Percentiles rank a stretch among this genome's conserved stretches.
Conservation (phyloP, 768 basidiomycete species). For the Boletus patriciae region DNA sequence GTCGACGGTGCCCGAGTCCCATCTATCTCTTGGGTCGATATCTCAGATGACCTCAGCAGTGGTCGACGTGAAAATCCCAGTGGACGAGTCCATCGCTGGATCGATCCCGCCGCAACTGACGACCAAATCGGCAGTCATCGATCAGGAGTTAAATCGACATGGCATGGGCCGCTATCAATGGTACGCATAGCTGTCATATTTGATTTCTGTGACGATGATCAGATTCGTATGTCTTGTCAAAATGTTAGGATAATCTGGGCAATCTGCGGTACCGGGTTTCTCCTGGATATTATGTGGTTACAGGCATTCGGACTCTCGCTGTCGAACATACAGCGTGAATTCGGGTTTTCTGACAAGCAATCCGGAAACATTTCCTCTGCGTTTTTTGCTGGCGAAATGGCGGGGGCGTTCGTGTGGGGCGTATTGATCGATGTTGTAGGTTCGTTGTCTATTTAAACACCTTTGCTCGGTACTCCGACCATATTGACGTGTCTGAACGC, state of each 20-base stretch:
- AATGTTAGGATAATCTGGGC: constrained; percentile 15
- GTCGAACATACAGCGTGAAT: constrained; percentile 13
- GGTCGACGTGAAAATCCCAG: neutral
- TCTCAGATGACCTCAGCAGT: neutral
- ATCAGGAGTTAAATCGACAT: constrained; percentile 13
- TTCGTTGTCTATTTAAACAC: neutral
- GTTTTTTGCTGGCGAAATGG: neutral
- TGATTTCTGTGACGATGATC: neutral
- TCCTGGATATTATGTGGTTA: constrained; percentile 12
- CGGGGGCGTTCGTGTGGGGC: constrained; percentile 14
- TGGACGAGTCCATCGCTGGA: neutral
- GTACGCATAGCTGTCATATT: neutral
- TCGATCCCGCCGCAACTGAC: neutral
- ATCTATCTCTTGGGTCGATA: neutral
- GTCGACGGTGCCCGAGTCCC: neutral
- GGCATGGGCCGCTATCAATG: constrained; percentile 20
- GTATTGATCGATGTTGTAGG: constrained; percentile 18
- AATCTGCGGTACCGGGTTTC: constrained; percentile 12
- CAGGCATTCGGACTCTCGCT: neutral
- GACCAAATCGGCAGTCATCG: constrained; percentile 13
- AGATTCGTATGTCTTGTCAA: neutral
- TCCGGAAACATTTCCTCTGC: constrained; percentile 7
- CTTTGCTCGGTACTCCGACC: neutral
- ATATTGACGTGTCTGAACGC: neutral
- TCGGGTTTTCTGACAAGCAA: constrained; percentile 20